Conservation (phyloP, 495 filamentous ascomycete species). For the Hypoxylon perforatum region DNA sequence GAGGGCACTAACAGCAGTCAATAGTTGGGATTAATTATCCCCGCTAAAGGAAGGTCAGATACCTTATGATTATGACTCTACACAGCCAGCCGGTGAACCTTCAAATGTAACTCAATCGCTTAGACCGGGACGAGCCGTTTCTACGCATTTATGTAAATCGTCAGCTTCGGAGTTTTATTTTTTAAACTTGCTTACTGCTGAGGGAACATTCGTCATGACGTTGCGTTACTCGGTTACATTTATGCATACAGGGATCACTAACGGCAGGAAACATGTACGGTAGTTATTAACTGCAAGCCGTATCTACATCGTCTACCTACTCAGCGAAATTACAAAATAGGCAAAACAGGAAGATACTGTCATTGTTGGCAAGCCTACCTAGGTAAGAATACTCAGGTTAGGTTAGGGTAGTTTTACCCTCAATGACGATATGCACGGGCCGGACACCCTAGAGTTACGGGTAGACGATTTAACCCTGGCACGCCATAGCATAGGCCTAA, state of each 20-base stretch:
- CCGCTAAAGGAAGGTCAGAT: neutral
- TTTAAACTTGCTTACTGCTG: slow-evolving; percentile 35
- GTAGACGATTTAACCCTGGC: neutral
- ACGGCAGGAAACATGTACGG: neutral
- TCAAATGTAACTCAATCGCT: slow-evolving; percentile 25
- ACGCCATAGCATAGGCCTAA: neutral
- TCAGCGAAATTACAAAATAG: neutral
- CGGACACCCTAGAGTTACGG: neutral
- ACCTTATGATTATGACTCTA: neutral
- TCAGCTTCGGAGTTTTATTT: slow-evolving; percentile 16
- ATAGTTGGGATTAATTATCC: neutral
- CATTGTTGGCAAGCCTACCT: neutral
- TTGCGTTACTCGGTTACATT: neutral
- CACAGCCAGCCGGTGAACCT: slow-evolving; percentile 11
- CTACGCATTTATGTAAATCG: slow-evolving; percentile 7
- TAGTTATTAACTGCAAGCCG: neutral
- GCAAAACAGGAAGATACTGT: neutral
- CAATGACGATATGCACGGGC: neutral
- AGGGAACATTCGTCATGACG: slow-evolving; percentile 12
- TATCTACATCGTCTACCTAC: neutral
- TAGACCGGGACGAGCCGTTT: slow-evolving; percentile 29
- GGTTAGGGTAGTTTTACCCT: neutral
- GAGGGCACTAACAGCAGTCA: no score
- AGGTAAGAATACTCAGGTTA: neutral
- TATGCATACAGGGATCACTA: neutral